These are phyloP conservation scores for Fusarium abutilonis DNA, from an alignment of 2,329 filamentous ascomycete genomes.

Conservation along the genomic window DNA sequence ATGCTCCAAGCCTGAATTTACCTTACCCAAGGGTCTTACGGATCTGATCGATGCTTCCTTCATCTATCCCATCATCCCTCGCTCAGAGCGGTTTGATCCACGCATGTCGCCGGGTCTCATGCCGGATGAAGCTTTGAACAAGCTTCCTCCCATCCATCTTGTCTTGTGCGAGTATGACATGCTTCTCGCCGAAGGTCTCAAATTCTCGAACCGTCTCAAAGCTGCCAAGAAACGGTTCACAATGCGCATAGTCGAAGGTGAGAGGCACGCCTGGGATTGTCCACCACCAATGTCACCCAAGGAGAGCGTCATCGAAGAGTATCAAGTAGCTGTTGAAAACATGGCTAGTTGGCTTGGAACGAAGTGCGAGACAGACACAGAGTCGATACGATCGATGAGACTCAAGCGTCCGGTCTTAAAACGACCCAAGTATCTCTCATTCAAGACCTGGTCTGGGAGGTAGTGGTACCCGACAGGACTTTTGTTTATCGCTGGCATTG, in stretches of 20 bases:
- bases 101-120: slow-evolving; percentile 68
- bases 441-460: slow-evolving; percentile 48
- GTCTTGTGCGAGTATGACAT: slow-evolving; percentile 74
- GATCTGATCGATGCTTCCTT: slow-evolving; percentile 72
- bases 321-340: slow-evolving; percentile 54
- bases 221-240: slow-evolving; percentile 48
- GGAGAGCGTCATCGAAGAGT: slow-evolving; percentile 57
- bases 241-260: slow-evolving; percentile 56
- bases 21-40: slow-evolving; percentile 66
- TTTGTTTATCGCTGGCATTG: neutral
- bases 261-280: slow-evolving; percentile 62
- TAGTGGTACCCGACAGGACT: slow-evolving; percentile 32
- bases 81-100: slow-evolving; percentile 60
- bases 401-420: slow-evolving; percentile 47
- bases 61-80: slow-evolving; percentile 61
- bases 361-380: slow-evolving; percentile 50
- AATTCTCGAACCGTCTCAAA: slow-evolving; percentile 68
- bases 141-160: slow-evolving; percentile 65
- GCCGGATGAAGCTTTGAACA: slow-evolving; percentile 60
- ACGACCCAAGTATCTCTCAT: slow-evolving; percentile 47
- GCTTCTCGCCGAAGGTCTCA: slow-evolving; percentile 68
- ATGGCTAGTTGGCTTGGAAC: slow-evolving; percentile 56
- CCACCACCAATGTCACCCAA: slow-evolving; percentile 57
- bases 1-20: slow-evolving; percentile 65
- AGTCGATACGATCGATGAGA: slow-evolving; percentile 50